These are phyloP conservation scores for Mucor plumbeus DNA, from an alignment of 371 early-diverging fungal genomes.

Conservation along the genomic window DNA sequence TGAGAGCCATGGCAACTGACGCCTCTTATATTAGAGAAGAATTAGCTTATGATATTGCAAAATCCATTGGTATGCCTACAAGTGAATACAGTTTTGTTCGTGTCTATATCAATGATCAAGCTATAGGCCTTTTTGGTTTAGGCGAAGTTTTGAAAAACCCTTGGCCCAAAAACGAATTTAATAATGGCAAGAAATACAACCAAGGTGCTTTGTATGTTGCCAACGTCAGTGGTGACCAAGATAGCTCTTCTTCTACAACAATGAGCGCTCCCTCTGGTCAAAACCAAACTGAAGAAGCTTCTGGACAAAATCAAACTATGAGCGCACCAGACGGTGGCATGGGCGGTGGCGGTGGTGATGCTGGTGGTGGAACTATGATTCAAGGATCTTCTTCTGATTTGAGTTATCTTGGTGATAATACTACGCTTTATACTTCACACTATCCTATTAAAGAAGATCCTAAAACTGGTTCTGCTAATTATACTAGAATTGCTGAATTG, in stretches of 20 bases:
- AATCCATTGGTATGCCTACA: slow-evolving; percentile 47
- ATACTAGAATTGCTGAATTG: slow-evolving; percentile 19
- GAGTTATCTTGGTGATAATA: slow-evolving; percentile 31
- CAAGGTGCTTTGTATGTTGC: slow-evolving; percentile 27
- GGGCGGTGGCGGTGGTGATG: neutral
- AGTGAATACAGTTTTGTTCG: slow-evolving; percentile 43
- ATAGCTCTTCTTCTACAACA: neutral
- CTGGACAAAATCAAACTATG: neutral
- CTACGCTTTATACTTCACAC: slow-evolving; percentile 20
- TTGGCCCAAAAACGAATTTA: slow-evolving; percentile 40
- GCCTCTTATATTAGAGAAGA: slow-evolving; percentile 57
- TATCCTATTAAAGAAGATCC: slow-evolving; percentile 20
- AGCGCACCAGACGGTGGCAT: neutral
- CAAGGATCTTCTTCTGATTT: slow-evolving; percentile 21
- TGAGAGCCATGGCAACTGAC: slow-evolving; percentile 46
- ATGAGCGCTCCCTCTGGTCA: neutral
- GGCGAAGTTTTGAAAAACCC: slow-evolving; percentile 39
- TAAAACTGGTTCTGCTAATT: slow-evolving; percentile 10
- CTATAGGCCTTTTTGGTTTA: slow-evolving; percentile 43
- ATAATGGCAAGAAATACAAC: slow-evolving; percentile 31
- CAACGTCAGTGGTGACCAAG: slow-evolving; percentile 26
- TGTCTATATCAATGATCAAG: slow-evolving; percentile 36
- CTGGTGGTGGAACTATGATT: neutral
- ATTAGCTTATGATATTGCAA: slow-evolving; percentile 51
- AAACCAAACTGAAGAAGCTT: neutral